Evolutionary conservation across 257 asterid genomes (phyloP), one percentile per base, ranked within the genome.

Genomic region (Cordia subcordata): DNA sequence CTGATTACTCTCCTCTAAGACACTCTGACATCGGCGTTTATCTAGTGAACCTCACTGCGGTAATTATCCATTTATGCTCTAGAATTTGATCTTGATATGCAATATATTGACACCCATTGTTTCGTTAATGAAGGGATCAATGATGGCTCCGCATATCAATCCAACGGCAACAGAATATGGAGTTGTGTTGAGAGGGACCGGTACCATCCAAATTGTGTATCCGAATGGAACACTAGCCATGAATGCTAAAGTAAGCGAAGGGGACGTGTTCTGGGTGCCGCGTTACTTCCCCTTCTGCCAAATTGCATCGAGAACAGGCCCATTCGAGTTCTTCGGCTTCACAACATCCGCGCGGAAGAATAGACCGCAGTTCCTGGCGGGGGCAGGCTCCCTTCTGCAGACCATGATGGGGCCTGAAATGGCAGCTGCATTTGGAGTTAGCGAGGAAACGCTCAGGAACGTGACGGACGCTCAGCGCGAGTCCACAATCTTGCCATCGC

Each of bases 131-230:
- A 55, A 92, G 97, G 97, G 99, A 53, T 77, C 99, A 15, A 88
- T 92, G 97, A 74, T 92, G 96, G 96, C 97, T 27, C 99, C 99
- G 0, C 99, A 92, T 35, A 57, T 84, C 27, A 92, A 92, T 55
- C 97, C 96, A 42, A 73, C 72, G 49, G 99, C 97, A 51, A 71
- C 78, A 0, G 97, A 88, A 65, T 84, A 73, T 1, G 99, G 96
- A 1, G 18, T 92, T 1, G 97, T 88, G 16, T 37, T 88, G 37
- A 58, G 66, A 2, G 99, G 97, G 1, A 60, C 63, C 0, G 97
- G 99, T 0, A 77, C 71, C 0, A 68, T 92, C 57, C 86, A 92
- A 50, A 61, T 88, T 0, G 96, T 81, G 63, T 72, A 56, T 67
- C 97, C 97, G 0, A 82, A 92, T 32, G 99, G 99, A 5, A 81